Conservation (phyloP, 2,329 filamentous ascomycete species). For the Parascedosporium putredinis region DNA sequence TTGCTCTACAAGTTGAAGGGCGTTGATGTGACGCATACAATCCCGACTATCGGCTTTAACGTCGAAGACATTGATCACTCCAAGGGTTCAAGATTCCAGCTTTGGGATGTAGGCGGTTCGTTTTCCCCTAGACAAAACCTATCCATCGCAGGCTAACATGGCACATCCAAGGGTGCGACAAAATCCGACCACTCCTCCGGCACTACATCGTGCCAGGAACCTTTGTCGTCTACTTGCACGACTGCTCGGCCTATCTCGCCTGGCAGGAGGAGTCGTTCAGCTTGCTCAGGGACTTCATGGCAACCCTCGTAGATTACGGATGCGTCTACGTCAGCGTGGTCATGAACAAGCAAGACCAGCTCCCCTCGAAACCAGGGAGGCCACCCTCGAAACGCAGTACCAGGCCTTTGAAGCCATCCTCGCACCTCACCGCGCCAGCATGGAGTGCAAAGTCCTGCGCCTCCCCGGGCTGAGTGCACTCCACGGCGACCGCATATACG, state of each 20-base stretch:
- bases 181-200: constrained; percentile 17
- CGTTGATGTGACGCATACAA: constrained; percentile 84
- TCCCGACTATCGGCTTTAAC: constrained; percentile 93
- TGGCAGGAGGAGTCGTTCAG: constrained; percentile 17
- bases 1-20: constrained; percentile 76
- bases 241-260: constrained; percentile 15
- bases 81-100: constrained; percentile 13
- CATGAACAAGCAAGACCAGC: constrained; percentile 22
- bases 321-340: constrained; percentile 19
- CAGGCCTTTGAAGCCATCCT: not conserved
- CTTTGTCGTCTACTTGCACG: constrained; percentile 20
- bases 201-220: constrained; percentile 18
- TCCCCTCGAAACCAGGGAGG: constrained; percentile 9
- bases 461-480: not conserved
- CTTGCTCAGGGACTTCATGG: constrained; percentile 16
- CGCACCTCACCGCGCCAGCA: not conserved
- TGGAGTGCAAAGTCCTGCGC: not conserved
- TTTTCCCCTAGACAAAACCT: not conserved
- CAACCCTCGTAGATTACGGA: constrained; percentile 13
- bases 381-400: not conserved
- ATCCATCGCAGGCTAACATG: not conserved
- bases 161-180: constrained; percentile 15
- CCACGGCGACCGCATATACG: not conserved
- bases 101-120: constrained; percentile 22
- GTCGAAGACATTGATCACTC: constrained; percentile 58